Conservation (phyloP, 257 asterid genomes). For the Vinca minor region DNA sequence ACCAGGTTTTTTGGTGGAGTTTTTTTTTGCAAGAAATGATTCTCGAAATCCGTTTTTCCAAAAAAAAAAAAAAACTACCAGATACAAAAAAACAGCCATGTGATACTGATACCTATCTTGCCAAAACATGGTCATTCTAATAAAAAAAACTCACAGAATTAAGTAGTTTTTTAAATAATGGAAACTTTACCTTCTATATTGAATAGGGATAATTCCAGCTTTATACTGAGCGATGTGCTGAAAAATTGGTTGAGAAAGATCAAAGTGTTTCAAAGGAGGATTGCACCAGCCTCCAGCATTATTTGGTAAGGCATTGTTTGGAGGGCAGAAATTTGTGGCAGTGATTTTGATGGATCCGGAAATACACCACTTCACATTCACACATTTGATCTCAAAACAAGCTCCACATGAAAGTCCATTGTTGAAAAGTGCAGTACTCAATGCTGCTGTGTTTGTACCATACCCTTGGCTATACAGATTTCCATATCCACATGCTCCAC, state of each 20-base stretch:
- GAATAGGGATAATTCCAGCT: conserved; percentile 27
- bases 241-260: conserved; percentile 25
- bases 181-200: conserved; percentile 22
- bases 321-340: conserved; percentile 30
- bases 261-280: conserved; percentile 25
- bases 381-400: conserved; percentile 26
- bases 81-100: no score
- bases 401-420: conserved; percentile 24
- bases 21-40: no score
- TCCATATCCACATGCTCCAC: conserved; percentile 32
- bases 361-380: conserved; percentile 14
- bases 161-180: no score
- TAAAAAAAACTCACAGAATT: no score
- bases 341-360: conserved; percentile 19
- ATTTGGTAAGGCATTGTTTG: conserved; percentile 18
- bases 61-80: no score
- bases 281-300: conserved; percentile 27
- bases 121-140: no score
- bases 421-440: conserved; percentile 27
- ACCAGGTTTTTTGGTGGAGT: no score
- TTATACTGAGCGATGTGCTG: conserved; percentile 19
- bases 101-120: no score
- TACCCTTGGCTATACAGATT: conserved; percentile 23
- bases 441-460: conserved; percentile 26
- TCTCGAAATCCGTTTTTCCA: no score